Conservation (phyloP, 768 basidiomycete genomes). For the Podaxis carcinomalis region DNA sequence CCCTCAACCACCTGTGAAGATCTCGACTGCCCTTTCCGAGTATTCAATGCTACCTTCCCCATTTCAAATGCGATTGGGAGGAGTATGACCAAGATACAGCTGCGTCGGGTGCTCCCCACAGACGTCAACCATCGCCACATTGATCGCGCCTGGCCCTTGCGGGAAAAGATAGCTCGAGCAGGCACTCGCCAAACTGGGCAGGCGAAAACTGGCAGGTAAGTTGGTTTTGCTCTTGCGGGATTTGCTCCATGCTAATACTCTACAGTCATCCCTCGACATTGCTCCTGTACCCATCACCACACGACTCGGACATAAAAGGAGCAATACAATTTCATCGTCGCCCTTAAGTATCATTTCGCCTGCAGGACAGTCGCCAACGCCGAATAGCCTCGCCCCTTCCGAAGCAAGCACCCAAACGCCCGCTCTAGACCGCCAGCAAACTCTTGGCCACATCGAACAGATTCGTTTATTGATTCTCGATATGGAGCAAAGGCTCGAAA, state of each 20-base stretch:
- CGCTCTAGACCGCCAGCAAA: conserved; percentile 29
- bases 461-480: conserved; percentile 65
- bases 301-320: conserved; percentile 20
- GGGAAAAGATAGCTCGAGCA: conserved; percentile 77
- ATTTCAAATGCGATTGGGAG: too few species aligned
- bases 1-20: too few species aligned
- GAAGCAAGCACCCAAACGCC: conserved; percentile 9
- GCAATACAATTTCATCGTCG: conserved; percentile 28
- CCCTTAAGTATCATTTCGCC: conserved; percentile 5
- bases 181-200: conserved; percentile 61
- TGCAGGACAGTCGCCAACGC: neutral
- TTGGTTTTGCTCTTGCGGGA: conserved; percentile 11
- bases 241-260: neutral
- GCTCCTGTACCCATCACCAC: conserved; percentile 17
- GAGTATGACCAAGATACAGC: too few species aligned
- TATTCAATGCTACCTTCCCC: too few species aligned
- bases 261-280: conserved; percentile 30
- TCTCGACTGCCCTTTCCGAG: too few species aligned
- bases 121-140: too few species aligned
- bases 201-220: conserved; percentile 83
- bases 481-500: conserved; percentile 69
- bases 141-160: too few species aligned
- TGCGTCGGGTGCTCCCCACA: too few species aligned
- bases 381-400: neutral
- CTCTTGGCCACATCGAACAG: conserved; percentile 62